A percentile compares a stretch with the other conserved stretches of the same genome.
phyloP scores from a whole-genome alignment of 1,139 yeast genomes.

The Eremothecium cymbalariae region DNA sequence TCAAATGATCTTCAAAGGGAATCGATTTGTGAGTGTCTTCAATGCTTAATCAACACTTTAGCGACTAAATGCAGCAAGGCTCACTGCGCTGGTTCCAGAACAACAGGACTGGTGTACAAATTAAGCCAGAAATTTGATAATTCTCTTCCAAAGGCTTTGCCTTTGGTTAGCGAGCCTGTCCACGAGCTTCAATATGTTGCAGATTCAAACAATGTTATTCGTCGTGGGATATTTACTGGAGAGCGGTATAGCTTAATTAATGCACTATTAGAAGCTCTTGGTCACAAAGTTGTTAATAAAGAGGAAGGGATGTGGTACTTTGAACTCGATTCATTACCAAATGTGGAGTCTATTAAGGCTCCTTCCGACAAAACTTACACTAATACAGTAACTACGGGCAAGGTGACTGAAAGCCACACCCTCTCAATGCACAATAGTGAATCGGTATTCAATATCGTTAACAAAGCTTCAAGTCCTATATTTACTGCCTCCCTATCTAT shows the following conservation, averaged over 20 bases:
- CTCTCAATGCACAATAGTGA: no score
- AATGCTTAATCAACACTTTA: constrained; percentile 15
- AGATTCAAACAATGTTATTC: constrained; percentile 8
- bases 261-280: no score
- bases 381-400: not conserved
- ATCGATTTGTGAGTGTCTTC: constrained; percentile 19
- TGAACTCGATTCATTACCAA: no score
- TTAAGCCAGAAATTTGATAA: not conserved
- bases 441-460: no score
- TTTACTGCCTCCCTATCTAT: no score
- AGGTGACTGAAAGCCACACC: no score
- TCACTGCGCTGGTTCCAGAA: constrained; percentile 9
- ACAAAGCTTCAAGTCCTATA: no score
- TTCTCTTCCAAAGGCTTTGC: not conserved
- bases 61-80: constrained; percentile 12
- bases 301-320: no score
- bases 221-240: constrained; percentile 12
- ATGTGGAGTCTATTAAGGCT: no score
- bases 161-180: constrained; percentile 1
- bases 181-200: constrained; percentile 9
- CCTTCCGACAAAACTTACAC: no score
- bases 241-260: no score
- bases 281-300: no score
- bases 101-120: not conserved
- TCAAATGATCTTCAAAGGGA: constrained; percentile 10